phyloP scores from a whole-genome alignment of 1,139 yeast genomes.

The Maudiozyma humilis region DNA sequence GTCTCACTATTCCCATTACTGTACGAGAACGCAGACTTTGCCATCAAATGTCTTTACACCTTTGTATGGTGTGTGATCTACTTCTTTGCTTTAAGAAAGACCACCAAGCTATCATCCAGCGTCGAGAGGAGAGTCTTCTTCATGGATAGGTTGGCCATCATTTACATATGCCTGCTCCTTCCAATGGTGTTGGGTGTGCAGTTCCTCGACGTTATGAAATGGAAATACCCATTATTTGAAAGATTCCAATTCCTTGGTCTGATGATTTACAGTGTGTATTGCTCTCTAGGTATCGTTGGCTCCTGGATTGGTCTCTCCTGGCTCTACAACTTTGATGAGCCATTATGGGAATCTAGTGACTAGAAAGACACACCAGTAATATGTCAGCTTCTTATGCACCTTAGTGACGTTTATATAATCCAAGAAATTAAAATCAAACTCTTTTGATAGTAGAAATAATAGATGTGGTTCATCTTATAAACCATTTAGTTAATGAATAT shows the following conservation, averaged over 20 bases:
- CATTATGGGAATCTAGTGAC: constrained; percentile 39
- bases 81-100: constrained; percentile 60
- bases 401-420: not conserved
- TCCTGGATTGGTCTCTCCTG: constrained; percentile 88
- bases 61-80: constrained; percentile 79
- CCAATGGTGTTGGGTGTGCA: constrained; percentile 55
- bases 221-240: constrained; percentile 37
- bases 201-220: constrained; percentile 49
- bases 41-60: constrained; percentile 70
- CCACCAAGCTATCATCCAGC: constrained; percentile 43
- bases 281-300: constrained; percentile 74
- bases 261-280: constrained; percentile 78
- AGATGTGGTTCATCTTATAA: not conserved
- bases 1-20: constrained; percentile 83
- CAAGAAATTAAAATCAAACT: not conserved
- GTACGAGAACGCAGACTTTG: constrained; percentile 72
- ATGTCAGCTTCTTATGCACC: not conserved
- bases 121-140: constrained; percentile 45
- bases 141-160: constrained; percentile 60
- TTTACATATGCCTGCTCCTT: constrained; percentile 60
- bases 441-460: not conserved
- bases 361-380: not conserved
- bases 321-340: constrained; percentile 75
- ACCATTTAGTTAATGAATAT: constrained; percentile 1
- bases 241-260: constrained; percentile 65